A percentile compares a stretch with the other conserved stretches of the same genome.
Evolutionary conservation across 257 asterid genomes (phyloP).

Genomic region (Thymus mandschuricus): DNA sequence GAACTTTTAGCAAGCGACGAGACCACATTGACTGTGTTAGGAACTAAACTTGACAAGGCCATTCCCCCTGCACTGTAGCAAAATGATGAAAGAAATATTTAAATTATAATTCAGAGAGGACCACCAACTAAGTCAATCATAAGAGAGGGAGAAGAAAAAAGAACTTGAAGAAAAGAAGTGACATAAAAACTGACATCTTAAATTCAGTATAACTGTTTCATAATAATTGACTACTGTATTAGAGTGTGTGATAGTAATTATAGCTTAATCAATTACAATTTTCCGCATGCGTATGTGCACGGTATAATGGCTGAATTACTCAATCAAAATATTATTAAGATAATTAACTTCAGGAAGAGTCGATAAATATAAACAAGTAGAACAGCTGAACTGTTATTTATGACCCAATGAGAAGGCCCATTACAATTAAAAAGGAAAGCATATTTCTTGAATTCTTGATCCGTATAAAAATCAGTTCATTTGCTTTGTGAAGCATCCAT

Average conservation of each 20-base stretch:
- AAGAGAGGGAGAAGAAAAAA: constrained; percentile 22
- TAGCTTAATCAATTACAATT: constrained; percentile 13
- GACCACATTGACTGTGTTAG: constrained; percentile 82
- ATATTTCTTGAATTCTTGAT: constrained; percentile 1
- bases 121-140: constrained; percentile 12
- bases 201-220: constrained; percentile 4
- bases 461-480: constrained; percentile 12
- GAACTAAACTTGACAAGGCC: constrained; percentile 97
- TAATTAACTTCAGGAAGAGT: not conserved
- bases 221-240: not conserved
- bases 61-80: constrained; percentile 98
- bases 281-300: not conserved
- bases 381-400: not conserved
- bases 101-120: constrained; percentile 26
- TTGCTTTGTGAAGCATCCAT: constrained; percentile 14
- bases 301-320: constrained; percentile 4
- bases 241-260: constrained; percentile 15
- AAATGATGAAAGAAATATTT: constrained; percentile 41
- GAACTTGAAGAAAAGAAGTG: too few relatives aligned
- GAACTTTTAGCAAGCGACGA: constrained; percentile 85
- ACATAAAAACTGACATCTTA: not conserved
- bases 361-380: constrained; percentile 4
- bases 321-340: not conserved
- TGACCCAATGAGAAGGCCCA: not conserved
- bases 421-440: constrained; percentile 20